A percentile compares a stretch with the other conserved stretches of the same genome.
Evolutionary conservation across 352 stramenopile species (phyloP).

Genomic region (Phytophthora litchii): DNA sequence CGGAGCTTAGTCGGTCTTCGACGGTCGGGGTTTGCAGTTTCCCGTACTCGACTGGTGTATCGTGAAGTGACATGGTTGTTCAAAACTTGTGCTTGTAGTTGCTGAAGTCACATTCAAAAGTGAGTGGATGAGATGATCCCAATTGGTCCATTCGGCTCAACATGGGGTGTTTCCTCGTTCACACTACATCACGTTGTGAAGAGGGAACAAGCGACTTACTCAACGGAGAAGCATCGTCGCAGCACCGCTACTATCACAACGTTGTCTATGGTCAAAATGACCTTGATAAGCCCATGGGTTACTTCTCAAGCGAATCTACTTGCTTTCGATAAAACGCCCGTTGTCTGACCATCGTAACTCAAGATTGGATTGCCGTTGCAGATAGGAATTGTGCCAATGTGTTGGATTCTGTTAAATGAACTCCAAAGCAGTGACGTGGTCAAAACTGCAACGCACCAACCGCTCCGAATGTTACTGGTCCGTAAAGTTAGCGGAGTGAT

Average conservation of each 20-base stretch:
- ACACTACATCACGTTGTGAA: too few relatives aligned
- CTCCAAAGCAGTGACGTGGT: neutral
- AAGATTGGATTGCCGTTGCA: neutral
- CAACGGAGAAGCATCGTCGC: neutral
- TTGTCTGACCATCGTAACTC: constrained; percentile 1
- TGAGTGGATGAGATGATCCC: constrained; percentile 7
- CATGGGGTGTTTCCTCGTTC: too few relatives aligned
- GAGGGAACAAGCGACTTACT: too few relatives aligned
- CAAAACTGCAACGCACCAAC: too few relatives aligned
- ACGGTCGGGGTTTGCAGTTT: constrained; percentile 17
- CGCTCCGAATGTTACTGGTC: too few relatives aligned
- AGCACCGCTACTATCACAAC: neutral
- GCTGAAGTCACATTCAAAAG: constrained; percentile 15
- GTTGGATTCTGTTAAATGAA: neutral
- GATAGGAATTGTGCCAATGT: too few relatives aligned
- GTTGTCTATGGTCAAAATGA: neutral
- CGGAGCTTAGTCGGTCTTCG: constrained; percentile 15
- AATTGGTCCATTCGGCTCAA: neutral
- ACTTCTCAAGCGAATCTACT: constrained; percentile 1
- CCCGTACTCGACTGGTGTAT: constrained; percentile 9
- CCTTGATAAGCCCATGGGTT: neutral
- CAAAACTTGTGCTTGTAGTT: neutral
- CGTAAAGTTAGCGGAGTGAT: too few relatives aligned
- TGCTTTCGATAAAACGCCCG: neutral
- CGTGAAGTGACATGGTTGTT: constrained; percentile 5